A percentile compares a stretch with the other conserved stretches of the same genome.
phyloP scores from a whole-genome alignment of 2,329 filamentous ascomycete genomes.

The Fusarium pseudonygamai region DNA sequence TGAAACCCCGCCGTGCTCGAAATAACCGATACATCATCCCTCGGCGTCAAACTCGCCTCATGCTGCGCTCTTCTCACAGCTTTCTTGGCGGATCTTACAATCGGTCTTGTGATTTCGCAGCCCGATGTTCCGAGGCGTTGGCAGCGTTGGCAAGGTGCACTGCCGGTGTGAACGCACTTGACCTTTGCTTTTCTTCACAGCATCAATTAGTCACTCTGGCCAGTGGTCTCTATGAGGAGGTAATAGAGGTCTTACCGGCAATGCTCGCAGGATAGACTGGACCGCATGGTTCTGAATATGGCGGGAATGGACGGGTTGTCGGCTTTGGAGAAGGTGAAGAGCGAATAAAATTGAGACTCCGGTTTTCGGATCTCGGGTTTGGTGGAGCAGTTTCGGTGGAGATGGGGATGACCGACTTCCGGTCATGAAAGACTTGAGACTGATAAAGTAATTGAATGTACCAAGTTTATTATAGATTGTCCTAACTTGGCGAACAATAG shows the following conservation, averaged over 20 bases:
- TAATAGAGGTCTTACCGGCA: constrained; percentile 40
- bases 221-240: no score
- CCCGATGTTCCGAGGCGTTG: constrained; percentile 37
- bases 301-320: constrained; percentile 7
- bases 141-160: constrained; percentile 46
- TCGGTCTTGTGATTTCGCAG: constrained; percentile 41
- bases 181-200: constrained; percentile 47
- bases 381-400: neutral
- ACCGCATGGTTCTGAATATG: constrained; percentile 36
- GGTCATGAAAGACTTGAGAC: neutral
- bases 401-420: neutral
- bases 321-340: constrained; percentile 6
- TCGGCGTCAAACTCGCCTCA: neutral
- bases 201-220: no score
- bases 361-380: constrained; percentile 17
- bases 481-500: accelerated
- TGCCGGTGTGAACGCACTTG: constrained; percentile 48
- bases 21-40: neutral
- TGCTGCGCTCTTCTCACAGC: neutral
- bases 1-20: neutral
- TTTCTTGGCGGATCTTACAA: constrained; percentile 7
- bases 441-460: no score
- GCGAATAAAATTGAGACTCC: constrained; percentile 1
- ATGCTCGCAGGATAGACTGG: constrained; percentile 48
- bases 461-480: neutral